Conservation (phyloP, 805 yeast species). For the Jamesozyma gamospora region DNA sequence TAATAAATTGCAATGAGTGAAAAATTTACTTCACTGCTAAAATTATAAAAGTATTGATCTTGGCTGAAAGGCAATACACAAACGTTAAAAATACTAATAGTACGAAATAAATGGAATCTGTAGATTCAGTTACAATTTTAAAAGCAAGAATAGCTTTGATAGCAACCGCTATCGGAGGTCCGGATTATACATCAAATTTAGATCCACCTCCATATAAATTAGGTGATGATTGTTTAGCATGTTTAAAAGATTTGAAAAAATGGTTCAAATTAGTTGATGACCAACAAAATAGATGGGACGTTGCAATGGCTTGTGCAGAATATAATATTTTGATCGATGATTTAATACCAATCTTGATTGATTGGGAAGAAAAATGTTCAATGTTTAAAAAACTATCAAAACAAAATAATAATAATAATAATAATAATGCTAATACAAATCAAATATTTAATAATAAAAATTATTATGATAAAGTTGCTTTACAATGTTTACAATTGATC, state of each 20-base stretch:
- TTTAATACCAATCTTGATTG: constrained; percentile 59
- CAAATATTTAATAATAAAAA: constrained; percentile 19
- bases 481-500: constrained; percentile 66
- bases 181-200: constrained; percentile 48
- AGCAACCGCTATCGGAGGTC: constrained; percentile 86
- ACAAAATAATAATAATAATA: constrained; percentile 16
- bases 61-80: too few relatives aligned
- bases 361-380: constrained; percentile 47
- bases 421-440: constrained; percentile 10
- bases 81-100: constrained; percentile 32
- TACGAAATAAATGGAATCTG: constrained; percentile 1
- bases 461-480: constrained; percentile 48
- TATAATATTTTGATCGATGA: constrained; percentile 66
- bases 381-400: constrained; percentile 14
- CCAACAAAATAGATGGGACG: constrained; percentile 56
- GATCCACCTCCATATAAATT: constrained; percentile 53
- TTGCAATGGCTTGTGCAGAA: constrained; percentile 80
- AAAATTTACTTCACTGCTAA: too few relatives aligned
- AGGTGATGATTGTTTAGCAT: constrained; percentile 71
- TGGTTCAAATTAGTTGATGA: constrained; percentile 87
- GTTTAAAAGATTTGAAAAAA: constrained; percentile 76
- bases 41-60: too few relatives aligned
- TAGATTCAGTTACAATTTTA: constrained; percentile 28
- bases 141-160: constrained; percentile 70
- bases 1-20: too few relatives aligned